Conservation (phyloP, 345 rosid genomes). For the Ricinus communis region DNA sequence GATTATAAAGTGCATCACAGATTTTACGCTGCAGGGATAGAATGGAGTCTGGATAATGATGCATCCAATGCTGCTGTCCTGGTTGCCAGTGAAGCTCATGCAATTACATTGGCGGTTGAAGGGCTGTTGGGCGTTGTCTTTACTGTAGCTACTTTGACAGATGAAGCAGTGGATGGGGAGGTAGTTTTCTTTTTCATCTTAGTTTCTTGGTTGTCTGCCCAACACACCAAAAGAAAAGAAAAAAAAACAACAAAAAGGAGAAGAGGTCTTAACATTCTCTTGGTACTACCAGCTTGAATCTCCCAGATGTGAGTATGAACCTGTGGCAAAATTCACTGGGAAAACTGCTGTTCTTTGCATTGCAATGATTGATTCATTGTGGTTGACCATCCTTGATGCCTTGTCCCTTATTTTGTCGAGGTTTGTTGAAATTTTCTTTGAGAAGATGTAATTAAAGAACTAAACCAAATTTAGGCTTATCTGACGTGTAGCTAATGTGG, state of each 20-base stretch:
- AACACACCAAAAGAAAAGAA: neutral
- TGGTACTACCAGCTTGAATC: conserved; percentile 71
- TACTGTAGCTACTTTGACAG: conserved; percentile 93
- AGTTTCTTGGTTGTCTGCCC: neutral
- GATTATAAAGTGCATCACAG: neutral
- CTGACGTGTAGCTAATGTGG: conserved; percentile 40
- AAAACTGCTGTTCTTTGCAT: conserved; percentile 74
- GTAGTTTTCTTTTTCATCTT: conserved; percentile 39
- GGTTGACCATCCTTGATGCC: conserved; percentile 98
- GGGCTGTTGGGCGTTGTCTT: conserved; percentile 90
- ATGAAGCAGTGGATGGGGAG: conserved; percentile 98
- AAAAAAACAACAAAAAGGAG: neutral
- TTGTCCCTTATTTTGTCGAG: conserved; percentile 88
- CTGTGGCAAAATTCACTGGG: conserved; percentile 55
- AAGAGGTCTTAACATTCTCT: conserved; percentile 22
- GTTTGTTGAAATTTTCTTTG: conserved; percentile 39
- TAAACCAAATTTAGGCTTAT: neutral
- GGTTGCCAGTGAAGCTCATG: conserved; percentile 99
- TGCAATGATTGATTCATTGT: conserved; percentile 91
- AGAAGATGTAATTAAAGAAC: conserved; percentile 2
- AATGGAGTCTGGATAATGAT: conserved; percentile 98
- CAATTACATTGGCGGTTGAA: conserved; percentile 90
- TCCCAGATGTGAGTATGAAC: conserved; percentile 73
- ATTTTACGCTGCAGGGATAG: conserved; percentile 61
- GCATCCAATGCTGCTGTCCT: conserved; percentile 93